phyloP scores from a whole-genome alignment of 73 alveolate genomes.

The Stentor coeruleus region DNA sequence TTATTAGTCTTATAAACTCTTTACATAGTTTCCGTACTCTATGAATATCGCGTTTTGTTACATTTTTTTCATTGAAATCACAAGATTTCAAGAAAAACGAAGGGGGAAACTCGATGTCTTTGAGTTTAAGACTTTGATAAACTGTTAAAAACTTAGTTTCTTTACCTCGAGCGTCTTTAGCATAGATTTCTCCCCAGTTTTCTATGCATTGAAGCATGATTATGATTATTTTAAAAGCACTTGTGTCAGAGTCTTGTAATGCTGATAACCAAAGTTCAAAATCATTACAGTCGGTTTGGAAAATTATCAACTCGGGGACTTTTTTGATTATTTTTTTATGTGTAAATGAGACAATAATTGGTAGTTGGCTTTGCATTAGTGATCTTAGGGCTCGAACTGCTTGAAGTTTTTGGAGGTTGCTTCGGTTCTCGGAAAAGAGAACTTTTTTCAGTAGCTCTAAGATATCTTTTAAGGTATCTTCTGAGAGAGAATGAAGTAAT shows the following conservation, averaged over 20 bases:
- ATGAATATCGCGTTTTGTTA: neutral
- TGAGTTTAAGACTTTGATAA: neutral
- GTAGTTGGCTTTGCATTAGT: neutral
- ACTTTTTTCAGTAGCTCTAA: neutral
- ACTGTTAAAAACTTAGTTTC: neutral
- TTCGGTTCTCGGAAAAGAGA: neutral
- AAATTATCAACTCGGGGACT: neutral
- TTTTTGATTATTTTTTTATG: neutral
- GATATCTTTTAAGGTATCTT: neutral
- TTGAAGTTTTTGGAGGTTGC: neutral
- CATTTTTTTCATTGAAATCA: neutral
- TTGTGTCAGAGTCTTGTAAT: neutral
- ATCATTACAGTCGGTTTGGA: neutral
- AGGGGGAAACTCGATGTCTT: neutral
- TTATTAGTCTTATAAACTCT: neutral
- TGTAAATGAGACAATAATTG: neutral
- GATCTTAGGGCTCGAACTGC: neutral
- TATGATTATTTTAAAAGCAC: neutral
- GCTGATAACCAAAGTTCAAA: neutral
- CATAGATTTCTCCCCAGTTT: neutral
- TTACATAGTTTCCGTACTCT: neutral
- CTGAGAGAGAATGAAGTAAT: neutral
- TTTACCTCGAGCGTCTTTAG: neutral
- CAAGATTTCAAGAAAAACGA: neutral
- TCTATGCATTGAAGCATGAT: constrained; percentile 1